Evolutionary conservation across 2,329 filamentous ascomycete species (phyloP), one percentile per base, ranked within the genome.

Genomic region (Elsinoe batatas): DNA sequence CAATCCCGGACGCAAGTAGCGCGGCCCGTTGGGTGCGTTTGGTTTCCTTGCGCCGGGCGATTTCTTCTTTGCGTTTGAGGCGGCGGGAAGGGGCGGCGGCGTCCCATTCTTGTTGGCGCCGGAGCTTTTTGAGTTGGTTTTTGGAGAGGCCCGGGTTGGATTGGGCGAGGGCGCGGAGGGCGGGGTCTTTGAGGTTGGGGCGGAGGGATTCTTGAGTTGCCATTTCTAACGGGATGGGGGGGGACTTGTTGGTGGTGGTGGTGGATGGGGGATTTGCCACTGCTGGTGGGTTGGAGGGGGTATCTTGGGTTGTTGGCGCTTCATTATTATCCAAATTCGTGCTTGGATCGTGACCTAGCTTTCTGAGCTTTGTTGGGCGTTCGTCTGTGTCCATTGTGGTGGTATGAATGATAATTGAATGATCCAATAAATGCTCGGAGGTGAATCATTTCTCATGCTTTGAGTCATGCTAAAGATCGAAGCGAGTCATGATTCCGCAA

Each of bases 101-200:
- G 63, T 95, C 89, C 86, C 88, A 95, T 67, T 81, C 76, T 65
- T 87, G 78, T 60, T 82, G 78, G 56, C 82, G 83, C 58, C 79
- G 82, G 53, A 89, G 74, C 65, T 89, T 91, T 71, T 95, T 95
- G 58, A 85, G 74, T 63, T 91, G 86, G 64, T 85, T 94, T 66
- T 97, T 97, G 15, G 91, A 95, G 53, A 96, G 62, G 36, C 47
- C 47, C 1, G 69, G 63, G 51, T 54, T 15, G 10, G 17, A 22
- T 20, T 22, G n/a, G 36, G 51, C 20, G 51, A 54, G 37, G 22
- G 36, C 13, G 51, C n/a, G 37, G 37, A 54, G 51, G 38, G 20
- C 10, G 18, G 36, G 51, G 37, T 42, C 38, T 42, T 54, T 54
- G 8, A 54, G 32, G 20, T 55, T 44, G 11, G 26, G 30, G 12